These are phyloP conservation scores for Thielaviopsis punctulata DNA, from an alignment of 2,329 filamentous ascomycete genomes.

Conservation along the genomic window DNA sequence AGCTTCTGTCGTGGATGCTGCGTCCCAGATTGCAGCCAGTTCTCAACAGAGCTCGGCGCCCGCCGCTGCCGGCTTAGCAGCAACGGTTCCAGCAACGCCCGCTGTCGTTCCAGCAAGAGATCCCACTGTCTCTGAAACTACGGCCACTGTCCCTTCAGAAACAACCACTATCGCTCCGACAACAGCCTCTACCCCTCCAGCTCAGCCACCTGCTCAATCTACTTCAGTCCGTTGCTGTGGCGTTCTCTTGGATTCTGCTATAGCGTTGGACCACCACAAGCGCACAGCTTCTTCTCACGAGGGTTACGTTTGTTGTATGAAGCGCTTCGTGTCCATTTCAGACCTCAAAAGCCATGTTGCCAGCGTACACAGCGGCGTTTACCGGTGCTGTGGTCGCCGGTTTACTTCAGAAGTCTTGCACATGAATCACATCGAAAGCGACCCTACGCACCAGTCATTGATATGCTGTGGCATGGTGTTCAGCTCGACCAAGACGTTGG, in stretches of 20 bases:
- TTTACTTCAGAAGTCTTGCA: neutral
- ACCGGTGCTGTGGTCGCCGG: neutral
- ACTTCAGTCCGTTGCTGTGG: neutral
- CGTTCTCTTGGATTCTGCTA: neutral
- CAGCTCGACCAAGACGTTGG: neutral
- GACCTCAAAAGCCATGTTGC: neutral
- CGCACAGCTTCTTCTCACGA: neutral
- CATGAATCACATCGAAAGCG: neutral
- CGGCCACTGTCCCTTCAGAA: too few species aligned
- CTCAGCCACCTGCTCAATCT: neutral
- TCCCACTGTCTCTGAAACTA: too few species aligned
- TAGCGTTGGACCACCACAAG: neutral
- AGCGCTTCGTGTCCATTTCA: neutral
- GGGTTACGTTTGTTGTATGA: neutral
- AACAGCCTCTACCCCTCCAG: too few species aligned
- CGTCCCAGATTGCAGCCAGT: too few species aligned
- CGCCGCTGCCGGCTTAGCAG: too few species aligned
- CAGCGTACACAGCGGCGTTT: neutral
- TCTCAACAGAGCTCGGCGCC: too few species aligned
- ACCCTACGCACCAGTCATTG: neutral
- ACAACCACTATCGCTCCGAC: too few species aligned
- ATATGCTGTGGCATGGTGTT: neutral
- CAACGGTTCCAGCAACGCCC: too few species aligned
- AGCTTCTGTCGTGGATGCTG: too few species aligned
- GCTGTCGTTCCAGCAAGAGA: too few species aligned